Evolutionary conservation across 1,284 basidiomycete species (phyloP).

Genomic region (Cutaneotrichosporon spelunceum): DNA sequence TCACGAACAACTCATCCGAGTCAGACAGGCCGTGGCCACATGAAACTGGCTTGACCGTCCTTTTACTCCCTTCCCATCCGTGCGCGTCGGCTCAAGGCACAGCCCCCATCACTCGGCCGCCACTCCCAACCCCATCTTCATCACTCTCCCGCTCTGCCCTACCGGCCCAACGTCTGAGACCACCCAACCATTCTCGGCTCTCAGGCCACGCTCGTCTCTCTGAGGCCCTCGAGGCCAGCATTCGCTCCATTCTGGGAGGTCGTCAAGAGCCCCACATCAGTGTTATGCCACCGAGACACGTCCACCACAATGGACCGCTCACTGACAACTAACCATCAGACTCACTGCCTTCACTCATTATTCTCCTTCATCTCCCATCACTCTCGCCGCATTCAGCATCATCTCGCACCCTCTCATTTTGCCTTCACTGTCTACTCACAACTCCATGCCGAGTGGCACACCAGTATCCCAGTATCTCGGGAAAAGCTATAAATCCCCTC

Average conservation of each 20-base stretch:
- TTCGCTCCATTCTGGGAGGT: too few relatives aligned
- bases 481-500: too few relatives aligned
- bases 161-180: neutral
- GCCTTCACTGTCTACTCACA: neutral
- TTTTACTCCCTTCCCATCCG: neutral
- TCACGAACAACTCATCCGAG: too few relatives aligned
- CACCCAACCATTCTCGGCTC: too few relatives aligned
- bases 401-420: neutral
- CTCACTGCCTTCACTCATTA: neutral
- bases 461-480: too few relatives aligned
- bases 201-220: too few relatives aligned
- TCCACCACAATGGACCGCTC: neutral
- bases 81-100: neutral
- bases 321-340: neutral
- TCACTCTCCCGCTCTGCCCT: neutral
- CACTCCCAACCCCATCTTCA: neutral
- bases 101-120: neutral
- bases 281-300: too few relatives aligned
- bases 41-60: too few relatives aligned
- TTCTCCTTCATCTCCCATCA: neutral
- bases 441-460: neutral
- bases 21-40: too few relatives aligned
- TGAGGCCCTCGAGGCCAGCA: too few relatives aligned
- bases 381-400: neutral
- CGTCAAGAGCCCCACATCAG: too few relatives aligned